Conservation (phyloP, 73 alveolate genomes). For the Paramecium tetraurelia region DNA sequence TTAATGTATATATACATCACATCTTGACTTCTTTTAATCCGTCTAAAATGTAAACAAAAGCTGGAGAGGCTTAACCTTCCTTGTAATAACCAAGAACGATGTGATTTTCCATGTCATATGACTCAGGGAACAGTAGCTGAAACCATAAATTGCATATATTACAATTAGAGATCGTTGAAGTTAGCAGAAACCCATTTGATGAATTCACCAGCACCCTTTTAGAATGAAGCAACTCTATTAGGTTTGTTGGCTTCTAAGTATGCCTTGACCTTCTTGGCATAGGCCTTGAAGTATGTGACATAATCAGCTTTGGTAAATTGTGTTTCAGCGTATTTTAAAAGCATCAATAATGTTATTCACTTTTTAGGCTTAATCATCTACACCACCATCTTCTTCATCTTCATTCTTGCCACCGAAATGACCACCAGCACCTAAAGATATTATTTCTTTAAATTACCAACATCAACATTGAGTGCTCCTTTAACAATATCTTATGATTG, state of each 20-base stretch:
- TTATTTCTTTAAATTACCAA: neutral
- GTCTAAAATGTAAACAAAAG: constrained; percentile 86
- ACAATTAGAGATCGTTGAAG: constrained; percentile 83
- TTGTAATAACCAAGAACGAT: constrained; percentile 81
- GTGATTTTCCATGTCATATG: constrained; percentile 80
- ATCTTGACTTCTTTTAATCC: constrained; percentile 84
- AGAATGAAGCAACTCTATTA: constrained; percentile 84
- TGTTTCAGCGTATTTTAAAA: constrained; percentile 74
- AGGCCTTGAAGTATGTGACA: constrained; percentile 80
- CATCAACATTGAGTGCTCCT: constrained; percentile 56
- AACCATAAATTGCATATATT: neutral
- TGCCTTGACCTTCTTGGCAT: constrained; percentile 79
- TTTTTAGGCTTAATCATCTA: constrained; percentile 65
- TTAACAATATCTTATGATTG: constrained; percentile 31
- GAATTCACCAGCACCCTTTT: constrained; percentile 89
- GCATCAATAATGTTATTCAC: constrained; percentile 87
- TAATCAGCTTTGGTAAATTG: constrained; percentile 79
- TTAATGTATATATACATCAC: constrained; percentile 52
- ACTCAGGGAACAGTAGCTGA: constrained; percentile 79
- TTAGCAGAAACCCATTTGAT: constrained; percentile 81
- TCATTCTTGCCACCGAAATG: constrained; percentile 61
- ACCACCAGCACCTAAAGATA: constrained; percentile 25
- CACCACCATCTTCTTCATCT: constrained; percentile 63
- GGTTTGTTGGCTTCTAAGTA: constrained; percentile 76
- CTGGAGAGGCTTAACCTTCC: constrained; percentile 82